Evolutionary conservation across 2,329 filamentous ascomycete species (phyloP).

Genomic region (Fusarium camptoceras): DNA sequence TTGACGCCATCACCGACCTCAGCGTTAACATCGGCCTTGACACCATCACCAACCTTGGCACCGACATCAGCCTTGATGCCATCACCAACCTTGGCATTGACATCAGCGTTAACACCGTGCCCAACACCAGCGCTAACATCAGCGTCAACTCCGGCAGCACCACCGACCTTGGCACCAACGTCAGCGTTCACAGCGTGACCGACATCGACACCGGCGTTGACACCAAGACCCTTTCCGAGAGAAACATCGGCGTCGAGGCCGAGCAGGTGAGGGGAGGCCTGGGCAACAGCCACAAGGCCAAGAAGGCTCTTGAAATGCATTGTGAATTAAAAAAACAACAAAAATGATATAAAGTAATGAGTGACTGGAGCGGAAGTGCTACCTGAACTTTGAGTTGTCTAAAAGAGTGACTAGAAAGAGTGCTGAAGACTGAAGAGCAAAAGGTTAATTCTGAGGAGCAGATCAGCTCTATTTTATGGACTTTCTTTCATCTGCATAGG

Average conservation of each 20-base stretch:
- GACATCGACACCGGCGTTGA: background rate
- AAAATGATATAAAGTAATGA: slow-evolving; percentile 30
- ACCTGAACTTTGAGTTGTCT: slow-evolving; percentile 13
- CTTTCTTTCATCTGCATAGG: background rate
- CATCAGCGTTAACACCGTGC: background rate
- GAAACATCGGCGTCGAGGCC: slow-evolving; percentile 9
- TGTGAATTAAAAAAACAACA: slow-evolving; percentile 20
- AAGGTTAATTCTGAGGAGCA: background rate
- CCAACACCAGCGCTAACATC: background rate
- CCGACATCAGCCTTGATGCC: background rate
- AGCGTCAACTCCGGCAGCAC: background rate
- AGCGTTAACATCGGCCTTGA: background rate
- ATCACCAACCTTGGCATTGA: background rate
- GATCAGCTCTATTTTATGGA: slow-evolving; percentile 9
- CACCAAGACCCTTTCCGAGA: background rate
- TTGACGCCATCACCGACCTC: background rate
- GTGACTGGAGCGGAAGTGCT: slow-evolving; percentile 37
- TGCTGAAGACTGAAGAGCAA: slow-evolving; percentile 17
- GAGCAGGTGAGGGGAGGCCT: slow-evolving; percentile 35
- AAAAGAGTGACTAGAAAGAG: slow-evolving; percentile 38
- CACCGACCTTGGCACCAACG: background rate
- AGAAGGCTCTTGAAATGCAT: slow-evolving; percentile 36
- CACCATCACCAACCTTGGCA: background rate
- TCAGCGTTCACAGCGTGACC: background rate
- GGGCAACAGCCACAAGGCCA: slow-evolving; percentile 37